A percentile compares a stretch with the other conserved stretches of the same genome.
These are phyloP conservation scores for Blumeria hordei DNA, from an alignment of 2,329 filamentous ascomycete species.

Conservation along the genomic window DNA sequence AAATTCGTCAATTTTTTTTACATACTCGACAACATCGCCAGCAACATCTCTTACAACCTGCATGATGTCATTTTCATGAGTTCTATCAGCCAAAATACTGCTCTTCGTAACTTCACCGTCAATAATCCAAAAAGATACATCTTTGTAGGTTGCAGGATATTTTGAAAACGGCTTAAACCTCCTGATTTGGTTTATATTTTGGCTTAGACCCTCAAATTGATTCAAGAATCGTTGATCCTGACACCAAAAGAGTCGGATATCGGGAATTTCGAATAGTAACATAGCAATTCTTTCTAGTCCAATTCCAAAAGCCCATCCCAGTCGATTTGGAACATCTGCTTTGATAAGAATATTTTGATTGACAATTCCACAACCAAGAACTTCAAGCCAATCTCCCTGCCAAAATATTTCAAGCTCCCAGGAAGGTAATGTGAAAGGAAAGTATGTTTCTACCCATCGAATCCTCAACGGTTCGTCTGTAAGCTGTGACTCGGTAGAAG, in stretches of 20 bases:
- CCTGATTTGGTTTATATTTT: conserved; percentile 22
- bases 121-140: conserved; percentile 79
- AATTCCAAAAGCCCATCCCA: conserved; percentile 91
- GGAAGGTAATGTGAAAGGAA: conserved; percentile 85
- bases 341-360: conserved; percentile 60
- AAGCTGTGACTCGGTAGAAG: conserved; percentile 18
- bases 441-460: conserved; percentile 91
- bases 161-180: conserved; percentile 77
- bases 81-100: conserved; percentile 23
- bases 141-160: conserved; percentile 70
- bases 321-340: conserved; percentile 46
- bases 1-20: conserved; percentile 65
- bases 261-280: conserved; percentile 86
- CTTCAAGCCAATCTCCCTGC: conserved; percentile 84
- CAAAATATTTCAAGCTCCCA: conserved; percentile 96
- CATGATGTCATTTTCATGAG: conserved; percentile 96
- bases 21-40: conserved; percentile 72
- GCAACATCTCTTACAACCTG: conserved; percentile 68
- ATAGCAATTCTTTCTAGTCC: conserved; percentile 91
- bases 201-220: conserved; percentile 49
- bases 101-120: conserved; percentile 22
- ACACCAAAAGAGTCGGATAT: conserved; percentile 94
- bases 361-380: conserved; percentile 79
- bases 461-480: conserved; percentile 53
- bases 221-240: conserved; percentile 59